Evolutionary conservation across 177 flowering plant genomes (phyloP).

Genomic region (Vitis hybrid): DNA sequence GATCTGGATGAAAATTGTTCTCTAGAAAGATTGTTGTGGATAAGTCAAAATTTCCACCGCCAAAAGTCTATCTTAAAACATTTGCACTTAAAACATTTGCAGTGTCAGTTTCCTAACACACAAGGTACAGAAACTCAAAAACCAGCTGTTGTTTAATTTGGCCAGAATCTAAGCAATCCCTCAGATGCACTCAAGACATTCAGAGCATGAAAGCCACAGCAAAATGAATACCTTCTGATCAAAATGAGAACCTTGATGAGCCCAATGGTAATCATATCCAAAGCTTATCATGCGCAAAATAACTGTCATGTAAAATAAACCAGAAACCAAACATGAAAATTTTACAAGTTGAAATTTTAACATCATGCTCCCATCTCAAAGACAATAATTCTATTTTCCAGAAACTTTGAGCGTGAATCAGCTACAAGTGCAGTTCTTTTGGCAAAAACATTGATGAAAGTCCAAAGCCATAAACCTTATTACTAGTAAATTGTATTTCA

Average conservation of each 20-base stretch:
- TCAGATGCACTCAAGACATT: conserved; percentile 1
- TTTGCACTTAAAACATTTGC: not conserved
- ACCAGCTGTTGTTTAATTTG: not conserved
- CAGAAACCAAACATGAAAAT: not conserved
- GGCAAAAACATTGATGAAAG: too few relatives aligned
- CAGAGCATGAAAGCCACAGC: not conserved
- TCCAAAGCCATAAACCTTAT: too few relatives aligned
- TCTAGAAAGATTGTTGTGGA: not conserved
- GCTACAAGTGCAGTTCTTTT: too few relatives aligned
- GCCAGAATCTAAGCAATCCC: not conserved
- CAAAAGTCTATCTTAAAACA: not conserved
- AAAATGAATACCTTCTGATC: conserved; percentile 65
- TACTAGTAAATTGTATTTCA: too few relatives aligned
- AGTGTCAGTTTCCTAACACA: not conserved
- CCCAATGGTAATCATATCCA: conserved; percentile 93
- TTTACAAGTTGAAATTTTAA: not conserved
- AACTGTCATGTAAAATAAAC: conserved; percentile 46
- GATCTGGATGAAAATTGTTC: not conserved
- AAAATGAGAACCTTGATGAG: conserved; percentile 47
- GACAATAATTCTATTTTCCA: too few relatives aligned
- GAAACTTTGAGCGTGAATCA: too few relatives aligned
- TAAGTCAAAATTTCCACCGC: not conserved
- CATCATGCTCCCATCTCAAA: not conserved
- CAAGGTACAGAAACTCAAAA: not conserved
- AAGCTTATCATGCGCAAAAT: conserved; percentile 95